Evolutionary conservation across 2,329 filamentous ascomycete genomes (phyloP), one percentile per base, ranked within the genome.

Genomic region (Neofusicoccum sp.): DNA sequence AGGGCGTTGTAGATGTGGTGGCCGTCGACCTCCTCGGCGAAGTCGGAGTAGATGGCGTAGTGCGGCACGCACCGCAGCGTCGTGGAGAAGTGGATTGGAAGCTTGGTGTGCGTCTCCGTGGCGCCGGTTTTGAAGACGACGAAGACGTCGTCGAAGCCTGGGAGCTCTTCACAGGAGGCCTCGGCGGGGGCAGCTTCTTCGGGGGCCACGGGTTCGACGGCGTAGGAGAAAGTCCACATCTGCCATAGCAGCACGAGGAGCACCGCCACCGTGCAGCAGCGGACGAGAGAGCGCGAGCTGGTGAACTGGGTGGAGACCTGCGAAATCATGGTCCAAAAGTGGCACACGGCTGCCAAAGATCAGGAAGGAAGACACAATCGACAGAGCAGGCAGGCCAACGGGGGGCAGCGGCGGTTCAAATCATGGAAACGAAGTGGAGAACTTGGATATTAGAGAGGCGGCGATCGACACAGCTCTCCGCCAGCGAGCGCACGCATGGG

Each of bases 101-200:
- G 76, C 67, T 85, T 84, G 30, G 81, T 77, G 58, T 75, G 70
- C 12, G 82, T 77, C 65, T 86, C 84, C 6, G 82, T 83, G 14
- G 84, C 83, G 58, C 84, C 84, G 0, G 84, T 86, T 64, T 82
- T 81, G 63, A 87, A 74, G 8, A 85, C 73, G 14, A 86, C 78
- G 62, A 86, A 80, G 48, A 86, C 71, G 66, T 86, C 77, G 3
- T 82, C 75, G 3, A 74, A 72, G 30, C 72, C 73, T 1, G 65
- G 62, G 28, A 69, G 7, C 71, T 65, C 41, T 65, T 67, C 63
- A 69, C 73, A 36, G 11, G 53, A 20, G 30, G 7, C 7, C 3
- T 26, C 14, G 16, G 26, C 5, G 9, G 38, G 30, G n/a, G 36
- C 8, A 26, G 26, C 31, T 24, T 28, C 28, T 24, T 16, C 30